Evolutionary conservation across 306 rosid genomes (phyloP).

Genomic region (Quercus parvula): DNA sequence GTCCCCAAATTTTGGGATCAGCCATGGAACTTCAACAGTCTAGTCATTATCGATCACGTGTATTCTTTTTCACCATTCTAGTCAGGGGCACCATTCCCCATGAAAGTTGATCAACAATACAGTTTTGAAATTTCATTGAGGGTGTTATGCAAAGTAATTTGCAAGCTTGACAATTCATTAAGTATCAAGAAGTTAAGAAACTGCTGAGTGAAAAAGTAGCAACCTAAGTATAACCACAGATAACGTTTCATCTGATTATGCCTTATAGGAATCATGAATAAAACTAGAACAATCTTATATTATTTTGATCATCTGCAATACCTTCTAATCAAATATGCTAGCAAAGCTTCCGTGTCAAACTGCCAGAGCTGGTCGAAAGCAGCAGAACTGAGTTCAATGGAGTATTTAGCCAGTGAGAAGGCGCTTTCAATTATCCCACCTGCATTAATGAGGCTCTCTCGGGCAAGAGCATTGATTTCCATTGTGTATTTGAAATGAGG

Average conservation of each 20-base stretch:
- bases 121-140: too few relatives aligned
- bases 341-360: constrained; percentile 44
- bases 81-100: too few relatives aligned
- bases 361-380: constrained; percentile 39
- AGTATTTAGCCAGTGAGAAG: constrained; percentile 33
- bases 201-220: too few relatives aligned
- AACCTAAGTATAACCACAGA: too few relatives aligned
- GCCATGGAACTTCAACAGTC: too few relatives aligned
- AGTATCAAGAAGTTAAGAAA: too few relatives aligned
- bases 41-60: too few relatives aligned
- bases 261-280: neutral
- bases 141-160: too few relatives aligned
- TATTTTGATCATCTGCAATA: neutral
- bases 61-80: too few relatives aligned
- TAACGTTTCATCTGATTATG: neutral
- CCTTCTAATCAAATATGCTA: constrained; percentile 41
- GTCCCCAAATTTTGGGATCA: too few relatives aligned
- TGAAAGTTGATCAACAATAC: too few relatives aligned
- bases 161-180: too few relatives aligned
- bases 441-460: constrained; percentile 31
- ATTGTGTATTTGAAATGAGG: constrained; percentile 53
- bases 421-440: constrained; percentile 37
- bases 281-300: neutral
- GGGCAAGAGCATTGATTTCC: constrained; percentile 23
- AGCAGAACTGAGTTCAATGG: constrained; percentile 36